Percentiles rank a stretch among this genome's conserved stretches.
Conservation (phyloP, 2,329 filamentous ascomycete genomes). For the Diplodia intermedia region DNA sequence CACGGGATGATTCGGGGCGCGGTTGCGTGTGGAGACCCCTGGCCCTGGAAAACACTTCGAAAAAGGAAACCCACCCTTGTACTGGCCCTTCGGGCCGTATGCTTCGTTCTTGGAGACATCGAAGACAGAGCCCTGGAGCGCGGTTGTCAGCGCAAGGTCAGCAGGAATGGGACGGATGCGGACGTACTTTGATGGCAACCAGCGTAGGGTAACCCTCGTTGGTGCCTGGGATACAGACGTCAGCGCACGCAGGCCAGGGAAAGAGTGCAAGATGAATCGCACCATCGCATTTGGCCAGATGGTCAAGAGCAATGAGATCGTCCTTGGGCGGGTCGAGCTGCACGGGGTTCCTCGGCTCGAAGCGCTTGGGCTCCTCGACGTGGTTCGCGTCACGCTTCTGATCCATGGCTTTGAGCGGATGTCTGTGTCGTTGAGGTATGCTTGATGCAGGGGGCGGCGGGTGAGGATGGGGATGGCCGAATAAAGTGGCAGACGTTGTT, state of each 20-base stretch:
- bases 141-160: neutral
- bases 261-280: slow-evolving; percentile 45
- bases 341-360: slow-evolving; percentile 79
- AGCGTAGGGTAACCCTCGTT: slow-evolving; percentile 67
- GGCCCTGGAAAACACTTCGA: neutral
- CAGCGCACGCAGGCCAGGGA: neutral
- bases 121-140: slow-evolving; percentile 82
- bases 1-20: neutral
- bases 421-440: slow-evolving; percentile 1
- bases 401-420: slow-evolving; percentile 18
- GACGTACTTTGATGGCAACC: slow-evolving; percentile 63
- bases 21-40: neutral
- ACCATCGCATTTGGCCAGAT: slow-evolving; percentile 85
- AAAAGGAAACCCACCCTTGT: slow-evolving; percentile 70
- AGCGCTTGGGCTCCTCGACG: slow-evolving; percentile 59
- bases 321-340: slow-evolving; percentile 83
- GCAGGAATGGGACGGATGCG: neutral
- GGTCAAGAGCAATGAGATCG: slow-evolving; percentile 81
- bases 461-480: slow-evolving; percentile 1
- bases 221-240: slow-evolving; percentile 57
- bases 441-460: neutral
- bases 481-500: slow-evolving; percentile 16
- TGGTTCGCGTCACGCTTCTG: slow-evolving; percentile 35
- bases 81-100: slow-evolving; percentile 82
- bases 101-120: slow-evolving; percentile 90